phyloP scores from a whole-genome alignment of 352 stramenopile genomes.

The Phytophthora ramorum region DNA sequence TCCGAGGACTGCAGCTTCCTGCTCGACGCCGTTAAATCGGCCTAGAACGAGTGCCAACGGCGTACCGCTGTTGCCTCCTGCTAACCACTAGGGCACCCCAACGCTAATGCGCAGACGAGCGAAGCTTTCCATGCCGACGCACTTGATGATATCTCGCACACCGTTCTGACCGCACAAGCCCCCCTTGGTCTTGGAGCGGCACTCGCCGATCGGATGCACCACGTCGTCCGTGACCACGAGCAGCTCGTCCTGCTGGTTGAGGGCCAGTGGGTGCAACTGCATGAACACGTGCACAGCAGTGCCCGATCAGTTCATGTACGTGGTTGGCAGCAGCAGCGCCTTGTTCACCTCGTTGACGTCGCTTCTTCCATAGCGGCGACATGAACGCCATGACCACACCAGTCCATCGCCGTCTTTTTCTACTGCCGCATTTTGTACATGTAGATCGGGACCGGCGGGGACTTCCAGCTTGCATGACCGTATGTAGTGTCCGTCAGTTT shows the following conservation, averaged over 20 bases:
- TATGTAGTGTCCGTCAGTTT: no score
- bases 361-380: not conserved
- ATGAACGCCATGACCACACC: not conserved
- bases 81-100: slow-evolving; percentile 81
- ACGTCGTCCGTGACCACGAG: slow-evolving; percentile 87
- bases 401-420: not conserved
- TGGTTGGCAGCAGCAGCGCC: slow-evolving; percentile 74
- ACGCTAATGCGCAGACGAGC: slow-evolving; percentile 84
- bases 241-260: slow-evolving; percentile 87
- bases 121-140: slow-evolving; percentile 79
- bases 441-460: no score
- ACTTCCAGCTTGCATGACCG: no score
- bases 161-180: slow-evolving; percentile 83
- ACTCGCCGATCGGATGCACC: slow-evolving; percentile 79
- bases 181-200: slow-evolving; percentile 83
- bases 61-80: slow-evolving; percentile 62
- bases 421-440: not conserved
- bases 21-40: slow-evolving; percentile 80
- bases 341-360: no score
- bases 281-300: slow-evolving; percentile 66
- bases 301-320: slow-evolving; percentile 89
- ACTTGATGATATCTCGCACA: slow-evolving; percentile 88
- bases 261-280: slow-evolving; percentile 64
- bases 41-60: slow-evolving; percentile 79
- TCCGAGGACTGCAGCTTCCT: no score